Evolutionary conservation across 192 early-diverging fungal genomes (phyloP).

Genomic region (Coemansia sp.): DNA sequence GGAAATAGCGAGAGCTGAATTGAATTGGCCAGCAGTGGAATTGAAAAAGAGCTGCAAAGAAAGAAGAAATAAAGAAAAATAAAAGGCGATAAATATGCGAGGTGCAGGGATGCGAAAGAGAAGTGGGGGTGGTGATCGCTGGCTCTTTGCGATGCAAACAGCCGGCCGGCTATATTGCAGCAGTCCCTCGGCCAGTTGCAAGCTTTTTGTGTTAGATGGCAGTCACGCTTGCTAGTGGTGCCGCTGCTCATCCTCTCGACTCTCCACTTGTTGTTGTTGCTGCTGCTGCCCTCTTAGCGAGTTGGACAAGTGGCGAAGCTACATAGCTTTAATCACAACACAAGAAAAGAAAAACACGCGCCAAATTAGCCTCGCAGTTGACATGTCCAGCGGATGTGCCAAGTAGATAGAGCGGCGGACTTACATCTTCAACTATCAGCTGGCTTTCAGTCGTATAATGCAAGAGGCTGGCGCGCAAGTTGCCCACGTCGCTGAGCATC

Average conservation of each 20-base stretch:
- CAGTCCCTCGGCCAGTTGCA: background rate
- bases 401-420: background rate
- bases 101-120: background rate
- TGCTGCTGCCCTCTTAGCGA: background rate
- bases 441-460: conserved; percentile 8
- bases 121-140: background rate
- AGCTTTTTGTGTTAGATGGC: background rate
- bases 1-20: background rate
- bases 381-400: background rate
- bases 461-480: conserved; percentile 15
- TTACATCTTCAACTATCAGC: conserved; percentile 18
- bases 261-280: background rate
- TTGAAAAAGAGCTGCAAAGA: background rate
- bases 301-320: conserved; percentile 15
- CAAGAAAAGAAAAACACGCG: background rate
- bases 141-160: no score
- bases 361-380: background rate
- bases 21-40: background rate
- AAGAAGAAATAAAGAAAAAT: background rate
- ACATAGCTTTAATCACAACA: background rate
- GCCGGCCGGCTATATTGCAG: no score
- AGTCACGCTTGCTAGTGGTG: background rate
- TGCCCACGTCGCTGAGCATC: conserved; percentile 17
- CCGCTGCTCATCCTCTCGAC: background rate
- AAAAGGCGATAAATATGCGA: background rate